A percentile compares a stretch with the other conserved stretches of the same genome.
phyloP scores from a whole-genome alignment of 148 eudicot genomes.

The Silene latifolia region DNA sequence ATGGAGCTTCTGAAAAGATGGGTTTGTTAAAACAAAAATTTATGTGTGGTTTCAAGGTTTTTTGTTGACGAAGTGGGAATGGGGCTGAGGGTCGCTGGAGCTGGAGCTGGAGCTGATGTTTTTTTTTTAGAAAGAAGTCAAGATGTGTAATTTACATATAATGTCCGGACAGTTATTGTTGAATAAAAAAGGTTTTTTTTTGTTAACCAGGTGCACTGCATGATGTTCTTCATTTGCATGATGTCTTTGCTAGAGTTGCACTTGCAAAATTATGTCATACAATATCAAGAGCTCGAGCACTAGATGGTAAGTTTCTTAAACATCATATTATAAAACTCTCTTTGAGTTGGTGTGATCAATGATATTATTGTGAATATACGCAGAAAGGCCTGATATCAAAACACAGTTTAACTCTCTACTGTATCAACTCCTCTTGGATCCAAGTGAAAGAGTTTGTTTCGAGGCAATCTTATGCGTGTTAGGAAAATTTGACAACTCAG shows the following conservation, averaged over 20 bases:
- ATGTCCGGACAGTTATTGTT: neutral
- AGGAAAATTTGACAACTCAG: constrained; percentile 83
- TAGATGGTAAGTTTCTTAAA: constrained; percentile 61
- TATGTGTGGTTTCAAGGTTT: too few species aligned
- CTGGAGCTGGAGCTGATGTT: neutral
- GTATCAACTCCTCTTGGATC: constrained; percentile 96
- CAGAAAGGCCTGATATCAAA: constrained; percentile 96
- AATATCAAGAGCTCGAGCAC: constrained; percentile 80
- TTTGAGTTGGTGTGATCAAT: constrained; percentile 16
- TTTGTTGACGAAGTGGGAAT: neutral
- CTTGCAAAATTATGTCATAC: constrained; percentile 93
- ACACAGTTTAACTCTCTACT: constrained; percentile 79
- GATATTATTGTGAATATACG: constrained; percentile 20
- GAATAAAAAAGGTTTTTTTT: constrained; percentile 16
- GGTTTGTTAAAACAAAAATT: neutral
- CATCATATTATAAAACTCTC: neutral
- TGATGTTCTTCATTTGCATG: constrained; percentile 93
- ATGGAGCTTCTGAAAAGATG: neutral
- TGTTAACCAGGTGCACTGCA: constrained; percentile 75
- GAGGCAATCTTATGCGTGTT: constrained; percentile 93
- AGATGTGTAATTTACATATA: neutral
- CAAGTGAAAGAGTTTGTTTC: constrained; percentile 98
- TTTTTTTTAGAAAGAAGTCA: neutral
- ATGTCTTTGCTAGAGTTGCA: constrained; percentile 98
- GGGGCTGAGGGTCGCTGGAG: neutral